phyloP scores from a whole-genome alignment of 768 basidiomycete genomes.

The Lactifluus echinatus region DNA sequence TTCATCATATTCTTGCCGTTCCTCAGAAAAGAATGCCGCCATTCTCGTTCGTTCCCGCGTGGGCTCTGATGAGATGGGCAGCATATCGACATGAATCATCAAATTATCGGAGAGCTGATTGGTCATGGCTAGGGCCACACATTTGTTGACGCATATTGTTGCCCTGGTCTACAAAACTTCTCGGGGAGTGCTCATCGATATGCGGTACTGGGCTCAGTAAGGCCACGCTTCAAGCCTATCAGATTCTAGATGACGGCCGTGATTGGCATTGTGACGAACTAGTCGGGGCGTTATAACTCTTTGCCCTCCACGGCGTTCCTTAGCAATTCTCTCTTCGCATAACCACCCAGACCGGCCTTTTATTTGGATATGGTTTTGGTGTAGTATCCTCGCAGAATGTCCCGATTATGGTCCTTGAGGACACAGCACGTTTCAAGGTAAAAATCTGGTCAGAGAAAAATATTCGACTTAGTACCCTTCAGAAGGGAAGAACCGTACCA shows the following conservation, averaged over 20 bases:
- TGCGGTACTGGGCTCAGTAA: constrained; percentile 13
- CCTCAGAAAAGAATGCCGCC: neutral
- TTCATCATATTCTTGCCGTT: neutral
- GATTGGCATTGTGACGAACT: too few relatives aligned
- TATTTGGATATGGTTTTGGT: constrained; percentile 41
- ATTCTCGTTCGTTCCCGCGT: constrained; percentile 12
- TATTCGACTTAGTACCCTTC: constrained; percentile 35
- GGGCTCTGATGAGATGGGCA: too few relatives aligned
- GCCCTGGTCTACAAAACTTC: constrained; percentile 26
- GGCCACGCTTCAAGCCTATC: too few relatives aligned
- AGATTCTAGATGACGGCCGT: too few relatives aligned
- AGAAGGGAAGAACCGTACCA: constrained; percentile 18
- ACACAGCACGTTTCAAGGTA: constrained; percentile 30
- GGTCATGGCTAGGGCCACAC: constrained; percentile 20
- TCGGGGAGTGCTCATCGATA: constrained; percentile 27
- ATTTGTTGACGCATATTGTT: constrained; percentile 21
- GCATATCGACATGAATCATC: too few relatives aligned
- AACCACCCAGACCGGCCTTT: constrained; percentile 32
- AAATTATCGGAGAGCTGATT: too few relatives aligned
- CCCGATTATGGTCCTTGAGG: constrained; percentile 36
- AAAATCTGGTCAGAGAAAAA: too few relatives aligned
- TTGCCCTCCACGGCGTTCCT: neutral
- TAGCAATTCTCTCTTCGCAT: constrained; percentile 11
- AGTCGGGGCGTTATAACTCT: constrained; percentile 28
- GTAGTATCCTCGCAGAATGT: constrained; percentile 34